Conservation (phyloP, 75 land plant genomes). For the Selaginella moellendorffii region DNA sequence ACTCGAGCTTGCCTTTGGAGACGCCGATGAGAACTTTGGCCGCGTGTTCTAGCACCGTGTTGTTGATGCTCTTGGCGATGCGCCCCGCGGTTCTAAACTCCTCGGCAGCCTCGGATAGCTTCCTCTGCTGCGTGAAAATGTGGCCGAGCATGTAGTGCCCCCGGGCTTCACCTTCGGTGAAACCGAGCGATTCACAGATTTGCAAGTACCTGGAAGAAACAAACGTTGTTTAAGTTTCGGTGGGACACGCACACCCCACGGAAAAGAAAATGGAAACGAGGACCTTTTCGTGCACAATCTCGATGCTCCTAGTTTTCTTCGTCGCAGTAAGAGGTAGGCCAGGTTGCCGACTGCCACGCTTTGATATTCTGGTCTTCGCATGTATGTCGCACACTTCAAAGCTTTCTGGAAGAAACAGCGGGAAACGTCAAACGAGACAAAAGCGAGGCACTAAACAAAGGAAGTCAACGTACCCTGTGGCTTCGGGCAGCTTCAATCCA, state of each 20-base stretch:
- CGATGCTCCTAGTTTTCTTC: slow-evolving; percentile 20
- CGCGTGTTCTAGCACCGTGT: slow-evolving; percentile 15
- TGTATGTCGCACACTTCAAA: slow-evolving; percentile 21
- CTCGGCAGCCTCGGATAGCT: slow-evolving; percentile 10
- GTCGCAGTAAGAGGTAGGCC: slow-evolving; percentile 21
- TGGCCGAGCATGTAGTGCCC: slow-evolving; percentile 27
- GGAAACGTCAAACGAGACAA: background rate
- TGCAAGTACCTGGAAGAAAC: slow-evolving; percentile 18
- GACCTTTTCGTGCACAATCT: slow-evolving; percentile 22
- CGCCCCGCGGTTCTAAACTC: slow-evolving; percentile 15
- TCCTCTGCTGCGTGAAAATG: slow-evolving; percentile 15
- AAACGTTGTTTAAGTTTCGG: background rate
- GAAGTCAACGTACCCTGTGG: slow-evolving; percentile 17
- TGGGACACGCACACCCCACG: too few relatives aligned
- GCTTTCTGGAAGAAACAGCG: slow-evolving; percentile 19
- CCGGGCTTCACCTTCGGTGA: slow-evolving; percentile 16
- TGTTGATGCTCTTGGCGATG: slow-evolving; percentile 10
- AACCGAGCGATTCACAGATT: slow-evolving; percentile 18
- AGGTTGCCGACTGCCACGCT: slow-evolving; percentile 28
- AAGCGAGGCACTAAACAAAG: background rate
- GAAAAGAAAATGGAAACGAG: too few relatives aligned
- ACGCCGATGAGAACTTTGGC: slow-evolving; percentile 20
- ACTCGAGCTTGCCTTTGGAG: slow-evolving; percentile 9
- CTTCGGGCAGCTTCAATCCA: slow-evolving; percentile 20
- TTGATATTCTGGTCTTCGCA: slow-evolving; percentile 18